phyloP scores from a whole-genome alignment of 352 stramenopile genomes.

The Aphanomyces cochlioides region DNA sequence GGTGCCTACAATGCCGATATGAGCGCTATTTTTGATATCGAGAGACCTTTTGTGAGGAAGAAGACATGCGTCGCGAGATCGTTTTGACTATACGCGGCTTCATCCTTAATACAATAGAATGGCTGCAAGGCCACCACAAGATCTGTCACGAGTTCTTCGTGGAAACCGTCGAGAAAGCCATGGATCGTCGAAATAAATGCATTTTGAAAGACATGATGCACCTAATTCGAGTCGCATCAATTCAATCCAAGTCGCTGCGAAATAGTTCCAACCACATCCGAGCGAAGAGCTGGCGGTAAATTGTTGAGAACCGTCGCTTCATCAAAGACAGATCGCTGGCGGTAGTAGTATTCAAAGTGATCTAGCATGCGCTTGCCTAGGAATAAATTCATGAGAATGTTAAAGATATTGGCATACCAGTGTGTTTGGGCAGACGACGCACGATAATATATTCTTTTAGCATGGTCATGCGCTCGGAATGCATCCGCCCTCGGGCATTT shows the following conservation, averaged over 20 bases:
- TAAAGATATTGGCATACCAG: too few relatives aligned
- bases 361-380: conserved; percentile 67
- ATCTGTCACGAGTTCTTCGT: conserved; percentile 76
- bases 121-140: conserved; percentile 79
- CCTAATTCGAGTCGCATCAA: conserved; percentile 42
- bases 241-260: neutral
- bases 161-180: conserved; percentile 66
- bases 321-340: conserved; percentile 80
- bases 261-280: too few relatives aligned
- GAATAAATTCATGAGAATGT: neutral
- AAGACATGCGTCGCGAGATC: conserved; percentile 83
- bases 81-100: conserved; percentile 75
- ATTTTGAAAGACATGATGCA: conserved; percentile 58
- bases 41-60: conserved; percentile 74
- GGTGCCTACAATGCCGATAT: neutral
- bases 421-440: conserved; percentile 55
- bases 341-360: conserved; percentile 85
- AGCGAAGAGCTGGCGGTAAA: conserved; percentile 44
- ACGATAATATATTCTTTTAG: conserved; percentile 87
- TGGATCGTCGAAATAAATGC: conserved; percentile 61
- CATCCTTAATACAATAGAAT: conserved; percentile 69
- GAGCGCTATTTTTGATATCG: neutral
- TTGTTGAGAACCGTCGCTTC: conserved; percentile 62
- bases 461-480: conserved; percentile 69
- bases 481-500: conserved; percentile 59